These are phyloP conservation scores for Cryptosporidium sp. DNA, from an alignment of 169 alveolate species.

Conservation along the genomic window DNA sequence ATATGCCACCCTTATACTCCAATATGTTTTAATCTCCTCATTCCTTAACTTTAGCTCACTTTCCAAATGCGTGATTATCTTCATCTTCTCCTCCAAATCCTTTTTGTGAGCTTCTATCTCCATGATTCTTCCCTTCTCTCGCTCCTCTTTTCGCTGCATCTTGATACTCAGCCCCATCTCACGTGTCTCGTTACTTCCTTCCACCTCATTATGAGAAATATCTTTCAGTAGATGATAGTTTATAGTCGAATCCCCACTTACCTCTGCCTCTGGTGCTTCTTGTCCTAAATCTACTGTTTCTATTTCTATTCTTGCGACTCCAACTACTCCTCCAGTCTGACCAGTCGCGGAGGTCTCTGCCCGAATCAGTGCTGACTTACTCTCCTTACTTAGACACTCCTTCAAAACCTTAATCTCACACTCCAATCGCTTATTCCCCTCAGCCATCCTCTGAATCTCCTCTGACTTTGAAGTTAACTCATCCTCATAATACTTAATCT, in stretches of 20 bases:
- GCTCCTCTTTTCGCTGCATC: background rate
- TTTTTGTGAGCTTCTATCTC: constrained; percentile 12
- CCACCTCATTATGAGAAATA: background rate
- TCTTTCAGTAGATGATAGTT: too few relatives aligned
- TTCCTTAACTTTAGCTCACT: constrained; percentile 55
- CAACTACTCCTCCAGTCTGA: background rate
- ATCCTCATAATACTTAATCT: constrained; percentile 48
- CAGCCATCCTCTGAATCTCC: constrained; percentile 9
- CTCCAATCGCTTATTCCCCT: constrained; percentile 34
- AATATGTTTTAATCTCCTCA: constrained; percentile 63
- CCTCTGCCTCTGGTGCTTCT: too few relatives aligned
- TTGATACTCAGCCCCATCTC: background rate
- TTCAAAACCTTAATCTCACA: constrained; percentile 40
- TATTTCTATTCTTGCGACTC: too few relatives aligned
- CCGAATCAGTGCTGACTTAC: background rate
- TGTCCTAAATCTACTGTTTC: too few relatives aligned
- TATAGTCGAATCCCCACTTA: too few relatives aligned
- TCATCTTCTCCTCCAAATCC: constrained; percentile 58
- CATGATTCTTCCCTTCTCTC: background rate
- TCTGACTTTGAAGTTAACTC: constrained; percentile 31
- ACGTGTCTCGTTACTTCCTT: background rate
- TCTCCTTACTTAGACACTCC: constrained; percentile 58
- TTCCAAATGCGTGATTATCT: constrained; percentile 64
- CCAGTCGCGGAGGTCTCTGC: background rate
- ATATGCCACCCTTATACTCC: constrained; percentile 74